phyloP scores from a whole-genome alignment of 2,329 filamentous ascomycete genomes.

The Plenodomus lindquistii region DNA sequence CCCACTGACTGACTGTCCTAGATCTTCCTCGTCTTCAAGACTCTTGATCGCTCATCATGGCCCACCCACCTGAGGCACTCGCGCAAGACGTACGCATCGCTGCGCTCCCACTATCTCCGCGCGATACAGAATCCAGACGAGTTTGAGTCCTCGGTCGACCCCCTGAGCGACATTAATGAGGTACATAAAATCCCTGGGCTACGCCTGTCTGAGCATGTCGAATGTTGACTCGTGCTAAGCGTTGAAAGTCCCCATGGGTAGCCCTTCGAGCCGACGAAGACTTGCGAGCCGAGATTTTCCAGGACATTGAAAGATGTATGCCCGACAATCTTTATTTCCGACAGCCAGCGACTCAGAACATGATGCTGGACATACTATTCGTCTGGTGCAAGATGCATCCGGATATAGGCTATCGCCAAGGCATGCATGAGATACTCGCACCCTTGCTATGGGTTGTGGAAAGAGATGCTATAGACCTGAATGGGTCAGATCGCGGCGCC shows the following conservation, averaged over 20 bases:
- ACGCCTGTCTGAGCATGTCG: slow-evolving; percentile 23
- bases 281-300: slow-evolving; percentile 83
- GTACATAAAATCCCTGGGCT: slow-evolving; percentile 48
- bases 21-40: slow-evolving; percentile 80
- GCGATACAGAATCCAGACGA: slow-evolving; percentile 85
- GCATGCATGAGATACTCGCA: slow-evolving; percentile 95
- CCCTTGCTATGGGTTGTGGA: slow-evolving; percentile 85
- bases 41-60: slow-evolving; percentile 69
- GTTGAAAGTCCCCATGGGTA: slow-evolving; percentile 82
- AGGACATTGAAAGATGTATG: slow-evolving; percentile 89
- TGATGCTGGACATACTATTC: slow-evolving; percentile 88
- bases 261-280: slow-evolving; percentile 82
- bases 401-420: slow-evolving; percentile 88
- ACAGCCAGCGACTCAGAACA: slow-evolving; percentile 73
- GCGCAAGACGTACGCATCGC: slow-evolving; percentile 72
- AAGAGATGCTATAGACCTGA: slow-evolving; percentile 71
- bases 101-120: slow-evolving; percentile 74
- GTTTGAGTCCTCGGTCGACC: slow-evolving; percentile 74
- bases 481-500: slow-evolving; percentile 24
- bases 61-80: slow-evolving; percentile 66
- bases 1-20: slow-evolving; percentile 44
- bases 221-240: slow-evolving; percentile 54
- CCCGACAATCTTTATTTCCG: slow-evolving; percentile 92
- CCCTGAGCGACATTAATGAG: slow-evolving; percentile 79
- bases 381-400: slow-evolving; percentile 93